Conservation (phyloP, 768 basidiomycete genomes). For the Tulasnella sp. region DNA sequence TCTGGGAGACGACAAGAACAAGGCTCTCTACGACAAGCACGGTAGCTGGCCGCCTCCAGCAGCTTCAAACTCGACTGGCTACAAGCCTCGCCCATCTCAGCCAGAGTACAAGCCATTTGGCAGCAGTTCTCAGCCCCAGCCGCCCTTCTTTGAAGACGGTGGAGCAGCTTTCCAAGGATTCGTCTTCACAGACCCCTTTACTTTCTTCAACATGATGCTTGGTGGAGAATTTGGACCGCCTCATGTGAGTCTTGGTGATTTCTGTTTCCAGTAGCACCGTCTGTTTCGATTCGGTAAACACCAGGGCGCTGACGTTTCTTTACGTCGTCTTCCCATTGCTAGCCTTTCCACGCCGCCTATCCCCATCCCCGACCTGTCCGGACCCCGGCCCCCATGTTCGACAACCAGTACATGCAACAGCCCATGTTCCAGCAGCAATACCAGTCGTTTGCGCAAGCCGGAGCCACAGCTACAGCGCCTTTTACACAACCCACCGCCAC, state of each 20-base stretch:
- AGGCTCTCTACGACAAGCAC: constrained; percentile 27
- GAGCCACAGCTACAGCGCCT: neutral
- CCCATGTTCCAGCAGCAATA: constrained; percentile 13
- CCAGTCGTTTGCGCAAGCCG: constrained; percentile 16
- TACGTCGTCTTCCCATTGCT: constrained; percentile 4
- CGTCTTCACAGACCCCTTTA: constrained; percentile 25
- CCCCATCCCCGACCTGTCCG: neutral
- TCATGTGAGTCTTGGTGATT: constrained; percentile 14
- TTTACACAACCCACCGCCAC: neutral
- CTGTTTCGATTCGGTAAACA: neutral
- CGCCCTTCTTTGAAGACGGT: constrained; percentile 11
- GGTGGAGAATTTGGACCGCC: neutral
- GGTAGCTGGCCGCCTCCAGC: constrained; percentile 23
- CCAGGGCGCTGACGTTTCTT: neutral
- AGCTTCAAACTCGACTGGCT: neutral
- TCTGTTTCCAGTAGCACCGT: neutral
- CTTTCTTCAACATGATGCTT: constrained; percentile 25
- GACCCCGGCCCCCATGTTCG: neutral
- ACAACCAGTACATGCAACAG: neutral
- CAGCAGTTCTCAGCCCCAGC: constrained; percentile 1
- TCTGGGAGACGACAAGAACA: constrained; percentile 22
- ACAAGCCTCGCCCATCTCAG: constrained; percentile 15
- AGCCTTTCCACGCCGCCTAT: neutral
- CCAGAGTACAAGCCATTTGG: constrained; percentile 7
- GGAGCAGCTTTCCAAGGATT: constrained; percentile 10